Conservation (phyloP, 129 eudicot genomes). For the Smallanthus sonchifolius region DNA sequence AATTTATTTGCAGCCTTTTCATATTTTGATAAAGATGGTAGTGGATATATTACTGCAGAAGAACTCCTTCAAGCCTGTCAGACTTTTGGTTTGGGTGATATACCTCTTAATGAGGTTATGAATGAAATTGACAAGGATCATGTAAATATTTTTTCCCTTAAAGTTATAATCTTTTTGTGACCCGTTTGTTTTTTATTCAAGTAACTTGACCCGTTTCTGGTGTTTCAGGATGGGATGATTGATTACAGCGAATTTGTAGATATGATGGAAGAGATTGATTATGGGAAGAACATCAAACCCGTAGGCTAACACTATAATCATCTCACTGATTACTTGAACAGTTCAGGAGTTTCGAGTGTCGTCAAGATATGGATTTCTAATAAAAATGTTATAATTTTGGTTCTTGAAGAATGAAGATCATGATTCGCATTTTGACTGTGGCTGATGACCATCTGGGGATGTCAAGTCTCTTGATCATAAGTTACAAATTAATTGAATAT, state of each 20-base stretch:
- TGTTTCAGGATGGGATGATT: slow-evolving; percentile 74
- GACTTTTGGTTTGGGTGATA: slow-evolving; percentile 65
- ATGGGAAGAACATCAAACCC: slow-evolving; percentile 35
- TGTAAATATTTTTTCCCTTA: slow-evolving; percentile 33
- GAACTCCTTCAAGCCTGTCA: slow-evolving; percentile 83
- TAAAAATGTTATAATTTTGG: background rate
- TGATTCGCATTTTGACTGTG: background rate
- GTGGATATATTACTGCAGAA: slow-evolving; percentile 79
- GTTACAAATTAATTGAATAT: background rate
- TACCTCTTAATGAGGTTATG: slow-evolving; percentile 63
- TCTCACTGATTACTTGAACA: background rate
- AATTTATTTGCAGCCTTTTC: slow-evolving; percentile 74
- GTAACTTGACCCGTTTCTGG: background rate
- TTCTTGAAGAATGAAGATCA: background rate
- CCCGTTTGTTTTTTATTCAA: background rate
- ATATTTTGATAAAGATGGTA: slow-evolving; percentile 86
- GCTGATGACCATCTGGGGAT: background rate
- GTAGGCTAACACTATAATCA: background rate
- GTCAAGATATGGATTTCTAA: background rate
- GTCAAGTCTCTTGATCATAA: background rate
- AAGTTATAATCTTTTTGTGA: background rate
- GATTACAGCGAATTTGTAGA: slow-evolving; percentile 87
- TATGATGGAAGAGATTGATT: slow-evolving; percentile 83
- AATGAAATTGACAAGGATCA: slow-evolving; percentile 74
- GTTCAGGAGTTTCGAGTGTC: background rate